phyloP scores from a whole-genome alignment of 495 filamentous ascomycete genomes.

The Lepraria neglecta region DNA sequence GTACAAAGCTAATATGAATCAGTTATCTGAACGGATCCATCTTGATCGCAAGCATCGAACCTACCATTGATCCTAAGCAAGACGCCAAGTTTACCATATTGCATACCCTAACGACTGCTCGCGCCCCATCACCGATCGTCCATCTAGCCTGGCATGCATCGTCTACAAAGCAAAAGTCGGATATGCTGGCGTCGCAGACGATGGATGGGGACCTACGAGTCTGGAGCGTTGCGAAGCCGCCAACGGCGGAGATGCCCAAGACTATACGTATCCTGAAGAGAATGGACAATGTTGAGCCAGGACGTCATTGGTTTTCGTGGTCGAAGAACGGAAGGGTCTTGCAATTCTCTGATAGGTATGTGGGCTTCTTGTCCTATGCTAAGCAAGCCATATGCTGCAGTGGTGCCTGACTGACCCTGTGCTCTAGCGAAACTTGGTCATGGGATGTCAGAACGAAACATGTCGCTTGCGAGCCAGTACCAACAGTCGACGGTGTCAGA shows the following conservation, averaged over 20 bases:
- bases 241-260: constrained; percentile 66
- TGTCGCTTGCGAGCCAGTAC: constrained; percentile 79
- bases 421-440: constrained; percentile 72
- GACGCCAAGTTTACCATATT: constrained; percentile 68
- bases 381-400: too few relatives aligned
- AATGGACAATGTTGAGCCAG: constrained; percentile 62
- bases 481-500: constrained; percentile 72
- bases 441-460: constrained; percentile 98
- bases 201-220: constrained; percentile 88
- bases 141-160: constrained; percentile 96
- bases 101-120: constrained; percentile 77
- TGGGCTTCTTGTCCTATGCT: constrained; percentile 21
- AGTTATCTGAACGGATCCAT: constrained; percentile 96
- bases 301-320: constrained; percentile 95
- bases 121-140: constrained; percentile 80
- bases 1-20: constrained; percentile 29
- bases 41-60: constrained; percentile 79
- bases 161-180: constrained; percentile 92
- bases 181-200: constrained; percentile 94
- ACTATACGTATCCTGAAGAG: constrained; percentile 83
- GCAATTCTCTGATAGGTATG: constrained; percentile 87
- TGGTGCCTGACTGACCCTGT: constrained; percentile 16
- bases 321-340: constrained; percentile 95
- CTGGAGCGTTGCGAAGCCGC: constrained; percentile 91
- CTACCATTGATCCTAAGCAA: constrained; percentile 40